Evolutionary conservation across 1,284 basidiomycete genomes (phyloP).

Genomic region (Fistulinella cinereoalba): DNA sequence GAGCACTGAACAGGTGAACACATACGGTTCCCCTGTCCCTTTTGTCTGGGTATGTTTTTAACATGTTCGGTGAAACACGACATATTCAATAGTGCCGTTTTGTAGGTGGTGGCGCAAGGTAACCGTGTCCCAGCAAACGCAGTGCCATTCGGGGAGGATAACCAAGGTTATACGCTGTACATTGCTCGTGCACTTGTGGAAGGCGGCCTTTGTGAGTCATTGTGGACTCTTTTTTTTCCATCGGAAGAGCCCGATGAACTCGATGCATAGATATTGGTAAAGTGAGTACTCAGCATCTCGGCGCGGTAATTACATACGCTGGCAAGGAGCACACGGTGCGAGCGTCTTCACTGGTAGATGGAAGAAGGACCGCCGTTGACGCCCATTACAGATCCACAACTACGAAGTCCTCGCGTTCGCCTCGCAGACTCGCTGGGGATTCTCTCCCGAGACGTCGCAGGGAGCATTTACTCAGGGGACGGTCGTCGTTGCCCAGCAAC

Average conservation of each 20-base stretch:
- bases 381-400: constrained; percentile 18
- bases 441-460: constrained; percentile 14
- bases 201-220: constrained; percentile 27
- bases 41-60: constrained; percentile 36
- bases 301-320: constrained; percentile 30
- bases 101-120: constrained; percentile 32
- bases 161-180: constrained; percentile 27
- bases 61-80: too few species aligned
- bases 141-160: constrained; percentile 34
- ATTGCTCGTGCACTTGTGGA: constrained; percentile 34
- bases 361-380: neutral
- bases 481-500: constrained; percentile 33
- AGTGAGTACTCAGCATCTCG: constrained; percentile 23
- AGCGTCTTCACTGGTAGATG: neutral
- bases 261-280: constrained; percentile 28
- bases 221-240: too few species aligned
- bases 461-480: constrained; percentile 28
- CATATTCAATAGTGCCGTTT: too few species aligned
- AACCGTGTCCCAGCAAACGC: constrained; percentile 32
- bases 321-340: constrained; percentile 32
- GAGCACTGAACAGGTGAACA: constrained; percentile 30
- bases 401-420: constrained; percentile 35
- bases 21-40: constrained; percentile 29
- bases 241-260: neutral
- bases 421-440: constrained; percentile 34